phyloP scores from a whole-genome alignment of 208 protist genomes.

The Acanthamoeba culbertsoni region DNA sequence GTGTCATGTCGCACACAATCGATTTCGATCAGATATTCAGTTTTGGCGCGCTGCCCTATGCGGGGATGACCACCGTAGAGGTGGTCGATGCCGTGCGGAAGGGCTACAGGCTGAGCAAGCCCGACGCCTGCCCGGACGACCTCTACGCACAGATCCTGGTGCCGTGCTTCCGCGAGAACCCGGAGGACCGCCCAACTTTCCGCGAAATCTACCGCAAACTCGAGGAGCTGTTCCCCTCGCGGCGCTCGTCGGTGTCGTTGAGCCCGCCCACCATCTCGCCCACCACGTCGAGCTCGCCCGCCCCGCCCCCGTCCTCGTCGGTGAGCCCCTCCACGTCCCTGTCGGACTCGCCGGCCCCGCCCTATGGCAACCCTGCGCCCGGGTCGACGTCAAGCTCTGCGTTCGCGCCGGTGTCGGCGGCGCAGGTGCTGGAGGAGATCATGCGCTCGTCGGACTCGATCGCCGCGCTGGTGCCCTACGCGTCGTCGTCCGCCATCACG shows the following conservation, averaged over 20 bases:
- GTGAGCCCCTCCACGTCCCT: not conserved
- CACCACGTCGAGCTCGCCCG: not conserved
- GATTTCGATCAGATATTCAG: slow-evolving; percentile 48
- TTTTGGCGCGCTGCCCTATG: slow-evolving; percentile 45
- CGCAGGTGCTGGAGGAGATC: not conserved
- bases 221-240: not conserved
- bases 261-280: not conserved
- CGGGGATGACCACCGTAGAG: not conserved
- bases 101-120: not conserved
- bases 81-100: not conserved
- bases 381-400: not conserved
- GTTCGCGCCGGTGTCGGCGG: not conserved
- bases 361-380: not conserved
- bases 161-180: not conserved
- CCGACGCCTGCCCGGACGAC: not conserved
- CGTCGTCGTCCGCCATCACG: not conserved
- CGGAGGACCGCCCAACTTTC: slow-evolving; percentile 44
- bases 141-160: slow-evolving; percentile 14
- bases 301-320: no score
- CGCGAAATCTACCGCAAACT: slow-evolving; percentile 23
- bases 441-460: not conserved
- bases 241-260: not conserved
- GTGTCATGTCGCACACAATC: no score
- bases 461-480: not conserved
- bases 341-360: no score